Conservation (phyloP, 1,284 basidiomycete genomes). For the Irpex lacteus region DNA sequence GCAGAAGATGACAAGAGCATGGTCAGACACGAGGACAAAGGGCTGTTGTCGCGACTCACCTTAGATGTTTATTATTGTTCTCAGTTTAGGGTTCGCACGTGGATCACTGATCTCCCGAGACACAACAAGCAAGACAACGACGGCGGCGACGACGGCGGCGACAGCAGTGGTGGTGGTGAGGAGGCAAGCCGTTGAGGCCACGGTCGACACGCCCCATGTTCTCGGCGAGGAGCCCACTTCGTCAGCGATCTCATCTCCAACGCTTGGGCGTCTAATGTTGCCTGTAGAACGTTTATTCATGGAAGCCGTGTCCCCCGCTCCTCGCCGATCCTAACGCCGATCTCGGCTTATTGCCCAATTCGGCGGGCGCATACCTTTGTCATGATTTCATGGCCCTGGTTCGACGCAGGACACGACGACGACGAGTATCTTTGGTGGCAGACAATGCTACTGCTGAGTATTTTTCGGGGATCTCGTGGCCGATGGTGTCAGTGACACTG, state of each 20-base stretch:
- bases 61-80: constrained; percentile 25
- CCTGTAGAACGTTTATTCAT: background rate
- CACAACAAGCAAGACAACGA: background rate
- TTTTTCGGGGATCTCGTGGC: too few relatives aligned
- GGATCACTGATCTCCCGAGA: background rate
- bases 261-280: background rate
- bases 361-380: background rate
- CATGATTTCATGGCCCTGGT: background rate
- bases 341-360: background rate
- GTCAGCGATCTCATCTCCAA: background rate
- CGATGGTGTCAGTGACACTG: too few relatives aligned
- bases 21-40: constrained; percentile 20
- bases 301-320: background rate
- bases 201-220: background rate
- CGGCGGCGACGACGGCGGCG: background rate
- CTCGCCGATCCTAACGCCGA: background rate
- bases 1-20: constrained; percentile 6
- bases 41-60: constrained; percentile 18
- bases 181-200: background rate
- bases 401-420: background rate
- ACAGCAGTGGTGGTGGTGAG: background rate
- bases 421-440: background rate
- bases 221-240: background rate
- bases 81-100: constrained; percentile 12
- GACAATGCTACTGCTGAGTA: too few relatives aligned